These are phyloP conservation scores for Lagerstroemia speciosa DNA, from an alignment of 345 rosid genomes.

Conservation along the genomic window DNA sequence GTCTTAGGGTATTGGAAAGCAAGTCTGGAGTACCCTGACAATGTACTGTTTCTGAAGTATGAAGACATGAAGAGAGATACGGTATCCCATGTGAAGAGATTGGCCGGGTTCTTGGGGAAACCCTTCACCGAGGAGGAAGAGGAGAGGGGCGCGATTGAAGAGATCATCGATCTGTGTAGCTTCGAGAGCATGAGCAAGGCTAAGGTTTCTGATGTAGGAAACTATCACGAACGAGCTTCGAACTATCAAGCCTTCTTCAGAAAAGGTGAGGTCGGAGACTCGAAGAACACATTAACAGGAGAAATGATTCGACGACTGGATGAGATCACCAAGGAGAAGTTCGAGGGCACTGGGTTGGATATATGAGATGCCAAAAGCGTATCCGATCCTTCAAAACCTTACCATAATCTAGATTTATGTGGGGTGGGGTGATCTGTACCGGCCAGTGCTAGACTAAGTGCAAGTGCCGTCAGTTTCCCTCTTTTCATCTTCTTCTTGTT, in stretches of 20 bases:
- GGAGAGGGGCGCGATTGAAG: background rate
- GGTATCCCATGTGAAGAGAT: background rate
- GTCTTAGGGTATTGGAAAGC: background rate
- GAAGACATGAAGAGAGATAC: background rate
- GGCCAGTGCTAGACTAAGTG: too few relatives aligned
- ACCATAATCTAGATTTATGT: too few relatives aligned
- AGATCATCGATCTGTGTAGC: background rate
- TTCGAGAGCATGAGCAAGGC: background rate
- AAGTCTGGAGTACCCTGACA: background rate
- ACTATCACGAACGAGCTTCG: background rate
- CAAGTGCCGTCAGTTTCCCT: too few relatives aligned
- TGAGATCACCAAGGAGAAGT: background rate
- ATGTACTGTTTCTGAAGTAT: background rate
- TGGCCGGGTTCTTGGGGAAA: background rate
- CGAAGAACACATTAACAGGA: background rate
- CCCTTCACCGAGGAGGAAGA: background rate
- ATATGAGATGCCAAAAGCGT: too few relatives aligned
- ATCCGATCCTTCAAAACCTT: too few relatives aligned
- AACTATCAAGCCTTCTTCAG: background rate
- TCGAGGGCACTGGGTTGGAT: background rate
- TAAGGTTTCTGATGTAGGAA: background rate
- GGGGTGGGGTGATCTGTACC: too few relatives aligned
- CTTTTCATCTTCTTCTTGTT: too few relatives aligned
- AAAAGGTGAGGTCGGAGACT: constrained; percentile 4
- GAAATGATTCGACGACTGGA: background rate